Evolutionary conservation across 1,284 basidiomycete species (phyloP).

Genomic region (Athelia sp.): DNA sequence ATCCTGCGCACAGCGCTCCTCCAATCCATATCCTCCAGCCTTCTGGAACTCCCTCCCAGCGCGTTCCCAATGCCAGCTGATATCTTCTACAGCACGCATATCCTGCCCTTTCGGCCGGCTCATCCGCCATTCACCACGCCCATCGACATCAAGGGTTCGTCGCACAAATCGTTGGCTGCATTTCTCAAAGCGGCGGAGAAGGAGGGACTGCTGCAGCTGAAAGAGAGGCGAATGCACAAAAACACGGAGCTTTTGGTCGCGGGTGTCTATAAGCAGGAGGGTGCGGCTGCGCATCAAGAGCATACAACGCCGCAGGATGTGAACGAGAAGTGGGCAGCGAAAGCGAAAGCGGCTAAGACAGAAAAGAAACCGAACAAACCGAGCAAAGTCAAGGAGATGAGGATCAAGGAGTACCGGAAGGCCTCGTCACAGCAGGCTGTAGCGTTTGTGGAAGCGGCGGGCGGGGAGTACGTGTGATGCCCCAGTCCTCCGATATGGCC

Average conservation of each 20-base stretch:
- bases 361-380: no score
- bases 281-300: constrained; percentile 50
- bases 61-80: constrained; percentile 75
- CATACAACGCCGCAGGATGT: constrained; percentile 56
- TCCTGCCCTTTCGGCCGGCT: constrained; percentile 72
- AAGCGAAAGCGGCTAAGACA: constrained; percentile 39
- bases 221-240: constrained; percentile 60
- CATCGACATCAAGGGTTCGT: constrained; percentile 61
- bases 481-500: no score
- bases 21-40: constrained; percentile 53
- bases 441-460: constrained; percentile 58
- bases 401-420: constrained; percentile 71
- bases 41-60: constrained; percentile 42
- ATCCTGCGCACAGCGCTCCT: constrained; percentile 67
- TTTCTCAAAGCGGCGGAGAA: constrained; percentile 78
- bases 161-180: constrained; percentile 73
- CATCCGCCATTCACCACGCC: constrained; percentile 42
- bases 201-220: constrained; percentile 65
- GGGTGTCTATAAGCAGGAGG: constrained; percentile 52
- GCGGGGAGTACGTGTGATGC: constrained; percentile 41
- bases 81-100: constrained; percentile 68
- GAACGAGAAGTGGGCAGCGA: constrained; percentile 38
- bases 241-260: constrained; percentile 62
- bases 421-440: constrained; percentile 54
- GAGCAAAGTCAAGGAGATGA: no score